These are phyloP conservation scores for Blastomyces emzantsi DNA, from an alignment of 2,329 filamentous ascomycete species.

Conservation along the genomic window DNA sequence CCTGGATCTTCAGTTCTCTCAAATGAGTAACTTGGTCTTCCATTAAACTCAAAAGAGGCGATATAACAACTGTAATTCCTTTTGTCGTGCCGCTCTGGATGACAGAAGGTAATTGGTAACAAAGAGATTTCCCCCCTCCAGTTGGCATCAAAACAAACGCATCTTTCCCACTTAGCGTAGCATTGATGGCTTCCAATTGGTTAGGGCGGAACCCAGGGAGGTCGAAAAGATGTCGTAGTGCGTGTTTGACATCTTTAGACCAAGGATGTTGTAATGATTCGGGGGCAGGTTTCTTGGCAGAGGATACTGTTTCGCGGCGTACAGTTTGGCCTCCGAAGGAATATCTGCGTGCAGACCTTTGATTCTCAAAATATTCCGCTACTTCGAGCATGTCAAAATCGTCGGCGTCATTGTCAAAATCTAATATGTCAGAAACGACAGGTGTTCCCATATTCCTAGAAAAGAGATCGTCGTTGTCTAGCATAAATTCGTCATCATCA, in stretches of 20 bases:
- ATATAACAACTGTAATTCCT: constrained; percentile 91
- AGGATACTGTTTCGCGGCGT: constrained; percentile 37
- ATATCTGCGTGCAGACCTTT: constrained; percentile 15
- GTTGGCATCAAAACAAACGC: constrained; percentile 97
- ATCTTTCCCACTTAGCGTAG: constrained; percentile 77
- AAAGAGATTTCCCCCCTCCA: constrained; percentile 91
- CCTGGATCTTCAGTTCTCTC: constrained; percentile 63
- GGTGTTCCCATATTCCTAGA: constrained; percentile 38
- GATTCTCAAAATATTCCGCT: constrained; percentile 31
- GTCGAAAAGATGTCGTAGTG: constrained; percentile 73
- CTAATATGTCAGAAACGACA: constrained; percentile 22
- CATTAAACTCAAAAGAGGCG: constrained; percentile 90
- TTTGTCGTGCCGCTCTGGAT: constrained; percentile 69
- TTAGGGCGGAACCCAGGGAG: constrained; percentile 82
- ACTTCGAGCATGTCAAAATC: constrained; percentile 41
- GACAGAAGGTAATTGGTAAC: constrained; percentile 88
- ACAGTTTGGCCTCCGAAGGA: constrained; percentile 24
- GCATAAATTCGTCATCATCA: constrained; percentile 19
- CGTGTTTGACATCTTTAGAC: constrained; percentile 74
- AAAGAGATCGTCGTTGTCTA: constrained; percentile 23
- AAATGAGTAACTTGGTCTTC: constrained; percentile 90
- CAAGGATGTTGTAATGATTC: constrained; percentile 58
- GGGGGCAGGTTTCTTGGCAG: constrained; percentile 27
- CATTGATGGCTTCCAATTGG: constrained; percentile 92
- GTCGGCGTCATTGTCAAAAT: constrained; percentile 37